Base-by-base conservation (phyloP, 2,329 filamentous ascomycete genomes). In the Helicocarpus griseus region DNA sequence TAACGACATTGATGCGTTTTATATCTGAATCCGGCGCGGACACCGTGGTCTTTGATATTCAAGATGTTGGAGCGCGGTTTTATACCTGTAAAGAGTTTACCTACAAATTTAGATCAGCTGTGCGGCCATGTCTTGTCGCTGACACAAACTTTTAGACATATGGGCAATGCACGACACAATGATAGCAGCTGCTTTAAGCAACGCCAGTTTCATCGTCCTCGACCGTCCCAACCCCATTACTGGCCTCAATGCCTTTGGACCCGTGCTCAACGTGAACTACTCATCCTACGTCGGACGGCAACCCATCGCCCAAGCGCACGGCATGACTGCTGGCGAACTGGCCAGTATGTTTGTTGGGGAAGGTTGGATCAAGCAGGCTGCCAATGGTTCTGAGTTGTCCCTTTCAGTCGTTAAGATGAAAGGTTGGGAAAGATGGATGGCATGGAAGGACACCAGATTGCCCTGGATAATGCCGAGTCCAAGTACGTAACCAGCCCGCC, bases 101-200 rank as follows among this genome's bases (percentile, higher is more conserved):
- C 13, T 14, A 7, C 6, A 31, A 17, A 9, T 29, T 22, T 8
- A n/a, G 17, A 19, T 11, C 11, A 21, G 31, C 21, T 11, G 9
- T 17, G 8, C 22, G 14, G 17, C 22, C 17, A 38, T 48, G 14
- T 38, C 13, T 17, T 19, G n/a, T 21, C 14, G 26, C 13, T 14
- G n/a, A n/a, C n/a, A n/a, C n/a, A n/a, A n/a, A n/a, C n/a, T n/a
- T n/a, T n/a, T n/a, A 48, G 31, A 48, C 29, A 35, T 38, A 22
- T 48, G 46, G 46, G 46, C 46, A 9, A 48, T 48, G 46, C 22
- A 48, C 46, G 46, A 48, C 31, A 48, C 46, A 7, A 48, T 48
- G 46, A 28, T 48, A 13, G 46, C 46, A 7, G 46, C 46, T 14
- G 46, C 46, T 13, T 28, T 35, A 9, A 31, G 26, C 46, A 38